Evolutionary conservation across 179 eudicot genomes (phyloP).

Genomic region (Spergularia azorica): DNA sequence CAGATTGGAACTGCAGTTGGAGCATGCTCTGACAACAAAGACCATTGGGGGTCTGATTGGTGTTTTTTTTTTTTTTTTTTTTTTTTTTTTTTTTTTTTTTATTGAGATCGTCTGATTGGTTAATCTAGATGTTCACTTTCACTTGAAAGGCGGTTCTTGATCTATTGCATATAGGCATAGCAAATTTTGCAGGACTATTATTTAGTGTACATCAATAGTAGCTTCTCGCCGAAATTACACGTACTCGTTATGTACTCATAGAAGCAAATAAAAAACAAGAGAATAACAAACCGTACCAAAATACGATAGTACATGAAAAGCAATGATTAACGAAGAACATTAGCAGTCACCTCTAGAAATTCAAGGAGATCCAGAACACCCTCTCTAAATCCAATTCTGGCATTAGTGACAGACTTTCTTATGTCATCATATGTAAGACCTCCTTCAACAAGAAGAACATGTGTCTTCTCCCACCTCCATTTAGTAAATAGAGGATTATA

Average conservation of each 20-base stretch:
- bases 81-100: no score
- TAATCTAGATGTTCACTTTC: neutral
- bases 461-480: conserved; percentile 91
- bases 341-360: conserved; percentile 62
- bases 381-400: conserved; percentile 78
- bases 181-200: neutral
- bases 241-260: neutral
- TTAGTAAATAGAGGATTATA: neutral
- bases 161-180: neutral
- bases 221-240: neutral
- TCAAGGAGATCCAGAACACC: conserved; percentile 83
- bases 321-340: neutral
- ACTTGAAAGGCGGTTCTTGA: neutral
- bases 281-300: neutral
- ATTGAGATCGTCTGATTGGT: no score
- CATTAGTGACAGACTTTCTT: conserved; percentile 63
- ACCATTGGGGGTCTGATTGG: no score
- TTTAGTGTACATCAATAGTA: neutral
- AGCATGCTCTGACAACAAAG: neutral
- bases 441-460: conserved; percentile 87
- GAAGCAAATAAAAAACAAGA: neutral
- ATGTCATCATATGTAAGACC: conserved; percentile 80
- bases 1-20: neutral
- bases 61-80: no score
- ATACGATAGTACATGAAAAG: neutral